Evolutionary conservation across 805 yeast species (phyloP), one percentile per base, ranked within the genome.

Genomic region (Wickerhamiella spandovensis): DNA sequence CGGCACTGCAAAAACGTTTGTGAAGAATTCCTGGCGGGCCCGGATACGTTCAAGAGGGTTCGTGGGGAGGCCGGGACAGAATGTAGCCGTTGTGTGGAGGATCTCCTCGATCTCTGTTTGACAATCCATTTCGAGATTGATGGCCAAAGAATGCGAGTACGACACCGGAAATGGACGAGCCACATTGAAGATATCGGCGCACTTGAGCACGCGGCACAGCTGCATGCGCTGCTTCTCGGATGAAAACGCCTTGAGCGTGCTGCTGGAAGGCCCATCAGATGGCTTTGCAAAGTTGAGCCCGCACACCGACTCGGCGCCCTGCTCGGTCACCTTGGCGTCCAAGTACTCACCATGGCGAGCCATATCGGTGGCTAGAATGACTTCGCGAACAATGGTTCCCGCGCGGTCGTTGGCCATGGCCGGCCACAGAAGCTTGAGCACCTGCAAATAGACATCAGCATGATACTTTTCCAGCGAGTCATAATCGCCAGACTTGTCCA

Each of bases 121-220:
- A 30, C 45, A 39, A 12, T 21, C 35, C 23, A 43, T 39, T 38
- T 48, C 50, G 15, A 5, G 30, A 18, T 25, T 25, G 43, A 48
- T 28, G 25, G 8, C 41, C 13, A 24, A 13, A 4, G 50, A 35
- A 25, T 48, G 50, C 28, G 37, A 5, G 30, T 15, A 30, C 13
- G 47, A 43, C 9, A 43, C 42, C 8, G 25, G 32, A 22, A 85
- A 68, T 4, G 89, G 87, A 53, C 97, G 71, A 9, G 95, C 79
- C 21, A 89, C 96, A 64, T 92, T 92, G 24, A 95, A 85, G 44
- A 92, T 87, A 67, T 92, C 98, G 2, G 97, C 97, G 65, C 95
- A 87, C 69, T 92, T 92, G 53, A 92, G 78, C 53, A 90, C 72
- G 53, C 88, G 67, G 23, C 85, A 75, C 43, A 82, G 72, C 38